Base-by-base conservation (phyloP, 2,329 filamentous ascomycete species). In the Amesomyces nigricolor region DNA sequence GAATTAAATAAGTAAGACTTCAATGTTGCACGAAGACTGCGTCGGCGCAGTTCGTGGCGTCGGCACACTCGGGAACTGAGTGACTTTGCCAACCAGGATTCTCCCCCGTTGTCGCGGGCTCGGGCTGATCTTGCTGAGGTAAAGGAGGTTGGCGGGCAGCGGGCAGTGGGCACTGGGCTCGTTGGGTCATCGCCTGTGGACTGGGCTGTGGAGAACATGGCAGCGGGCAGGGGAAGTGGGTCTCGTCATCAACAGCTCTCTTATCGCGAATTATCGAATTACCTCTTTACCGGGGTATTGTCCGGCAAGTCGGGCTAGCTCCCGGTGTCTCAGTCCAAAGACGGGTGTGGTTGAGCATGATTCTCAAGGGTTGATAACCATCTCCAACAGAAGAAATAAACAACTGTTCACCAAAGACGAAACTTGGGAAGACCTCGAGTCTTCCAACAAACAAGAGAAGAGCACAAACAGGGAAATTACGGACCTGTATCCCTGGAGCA, bases 101-200 rank as follows among this genome's bases (percentile, higher is more conserved):
- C 29, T 37, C 9, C 44, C 40, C 30, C 17, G 29, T 35, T 35
- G 26, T 45, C 40, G 49, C 40, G 32, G 13, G 32, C 17, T 26
- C 40, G 32, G 13, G 32, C 17, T 26, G 40, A 38, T 39, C 10
- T 17, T 44, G 47, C 47, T 13, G 22, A 26, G 22, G 22, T 26
- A 51, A 38, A 44, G 42, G 40, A 45, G 40, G 40, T 45, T 40
- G 40, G 40, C 48, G 48, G 48, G 39, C 40, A 45, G 39, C n/a
- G n/a, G n/a, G 48, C 22, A 6, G 22, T 26, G 22, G 22, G 22
- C 22, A 26, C 22, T 26, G 22, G 22, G 22, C 22, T 5, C 6
- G 22, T 26, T 26, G 22, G 22, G 22, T 26, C 22, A 6, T 51
- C 44, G 40, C 9, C 11, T 13, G 8, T 35, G 32, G 32, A 35